A percentile compares a stretch with the other conserved stretches of the same genome.
phyloP scores from a whole-genome alignment of 306 rosid species.

The Datisca glomerata region DNA sequence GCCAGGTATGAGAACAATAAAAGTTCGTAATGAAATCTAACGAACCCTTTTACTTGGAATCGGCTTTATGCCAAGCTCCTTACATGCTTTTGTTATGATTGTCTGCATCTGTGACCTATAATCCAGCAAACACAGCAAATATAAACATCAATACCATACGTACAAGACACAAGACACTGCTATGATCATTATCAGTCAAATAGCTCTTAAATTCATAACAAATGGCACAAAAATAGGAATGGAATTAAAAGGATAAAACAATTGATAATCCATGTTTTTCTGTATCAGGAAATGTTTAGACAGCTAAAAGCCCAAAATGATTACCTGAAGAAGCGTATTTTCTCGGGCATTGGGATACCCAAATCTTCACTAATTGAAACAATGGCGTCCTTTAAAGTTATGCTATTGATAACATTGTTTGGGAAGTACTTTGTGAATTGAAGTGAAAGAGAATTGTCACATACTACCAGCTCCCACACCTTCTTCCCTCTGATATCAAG shows the following conservation, averaged over 20 bases:
- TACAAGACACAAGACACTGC: too few relatives aligned
- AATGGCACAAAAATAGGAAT: too few relatives aligned
- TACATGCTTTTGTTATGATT: constrained; percentile 77
- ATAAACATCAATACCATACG: too few relatives aligned
- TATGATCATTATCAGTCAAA: too few relatives aligned
- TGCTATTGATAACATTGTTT: constrained; percentile 78
- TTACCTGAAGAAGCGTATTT: constrained; percentile 87
- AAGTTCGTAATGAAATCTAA: too few relatives aligned
- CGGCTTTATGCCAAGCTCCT: constrained; percentile 72
- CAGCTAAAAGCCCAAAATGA: too few relatives aligned
- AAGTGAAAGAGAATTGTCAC: constrained; percentile 70
- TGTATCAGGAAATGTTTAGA: too few relatives aligned
- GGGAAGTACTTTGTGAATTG: constrained; percentile 89
- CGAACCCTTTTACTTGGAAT: constrained; percentile 91
- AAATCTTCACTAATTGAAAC: constrained; percentile 38
- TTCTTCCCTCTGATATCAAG: constrained; percentile 86
- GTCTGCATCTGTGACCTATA: constrained; percentile 98
- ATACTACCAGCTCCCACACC: constrained; percentile 87
- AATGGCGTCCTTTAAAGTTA: constrained; percentile 78
- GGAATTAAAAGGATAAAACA: too few relatives aligned
- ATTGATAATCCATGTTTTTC: too few relatives aligned
- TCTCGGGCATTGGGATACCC: constrained; percentile 60
- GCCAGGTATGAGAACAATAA: too few relatives aligned
- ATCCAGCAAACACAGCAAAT: constrained; percentile 18
- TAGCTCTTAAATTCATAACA: too few relatives aligned